Base-by-base conservation (phyloP, 169 alveolate species). In the Prorocentrum cordatum region DNA sequence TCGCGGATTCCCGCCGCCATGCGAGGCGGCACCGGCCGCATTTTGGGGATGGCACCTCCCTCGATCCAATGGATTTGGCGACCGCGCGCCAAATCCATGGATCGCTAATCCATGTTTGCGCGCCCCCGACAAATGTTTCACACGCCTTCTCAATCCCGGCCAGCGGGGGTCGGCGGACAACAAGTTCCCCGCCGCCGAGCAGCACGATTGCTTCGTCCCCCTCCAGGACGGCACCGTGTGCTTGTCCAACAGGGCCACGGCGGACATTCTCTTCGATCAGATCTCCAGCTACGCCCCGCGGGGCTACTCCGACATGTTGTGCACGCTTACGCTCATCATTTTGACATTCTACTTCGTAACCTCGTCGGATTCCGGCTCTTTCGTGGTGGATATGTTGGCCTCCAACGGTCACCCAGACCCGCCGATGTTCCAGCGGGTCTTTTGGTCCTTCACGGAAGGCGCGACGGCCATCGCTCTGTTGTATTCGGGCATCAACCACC, bases 401-500 rank as follows among this genome's bases (percentile, higher is more conserved):
- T 64, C 83, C 27, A 71, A 71, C 29, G 83, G 83, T 22, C 66
- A 66, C 38, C n/a, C n/a, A n/a, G 83, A 71, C n/a, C 67, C 83
- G 16, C 83, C 39, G 2, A 66, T 71, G 47, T 33, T 45, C 22
- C 83, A 71, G 83, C 83, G 83, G 3, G 66, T 71, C 29, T 71
- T 71, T 66, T 71, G 83, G 83, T 64, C 83, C 35, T 2, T 71
- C 42, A 71, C 83, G 4, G 83, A 71, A 35, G 83, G 83, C 3
- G 83, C 83, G 24, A 66, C 45, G 22, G 83, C 83, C 5, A 71
- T 71, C 31, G 83, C 83, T 5, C 9, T 32, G 9, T 20, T 71
- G 5, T 38, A 39, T 1, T 27, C 83, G 12, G 83, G 83, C 16
- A n/a, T n/a, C n/a, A n/a, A n/a, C n/a, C n/a, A n/a, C n/a, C n/a